Base-by-base conservation (phyloP, 1,139 yeast species). In the Taphrina confusa region DNA sequence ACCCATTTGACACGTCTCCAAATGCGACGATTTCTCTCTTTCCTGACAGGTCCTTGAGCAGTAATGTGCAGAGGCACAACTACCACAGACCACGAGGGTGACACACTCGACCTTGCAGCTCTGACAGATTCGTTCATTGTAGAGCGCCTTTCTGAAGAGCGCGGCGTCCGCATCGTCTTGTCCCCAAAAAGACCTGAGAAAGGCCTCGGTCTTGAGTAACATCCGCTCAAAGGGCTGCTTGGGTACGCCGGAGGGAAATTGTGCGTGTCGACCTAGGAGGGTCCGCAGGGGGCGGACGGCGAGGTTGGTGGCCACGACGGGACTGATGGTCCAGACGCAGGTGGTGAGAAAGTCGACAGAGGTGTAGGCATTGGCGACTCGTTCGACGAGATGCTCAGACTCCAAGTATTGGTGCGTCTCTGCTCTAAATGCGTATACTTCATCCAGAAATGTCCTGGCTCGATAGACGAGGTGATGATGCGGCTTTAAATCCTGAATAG, bases 241-340 rank as follows among this genome's bases (percentile, higher is more conserved):
- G 2, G 58, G 58, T 18, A 44, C n/a, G 12, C 58, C 58, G n/a
- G 45, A 36, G 5, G 58, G 58, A 4, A 42, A 11, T 3, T 14
- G 11, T 1, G 44, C 58, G 9, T 45, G 25, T 14, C 14, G 14
- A 18, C 42, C 52, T 8, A 54, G 30, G 28, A 54, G 50, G n/a
- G 51, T 33, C 5, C 44, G 50, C 3, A 54, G n/a, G 3, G 51
- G 40, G n/a, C 42, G 36, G 33, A 54, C 22, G 47, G 58, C 30
- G 14, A 54, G 51, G 45, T 54, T 54, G 34, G 58, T 54, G 28
- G 58, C 51, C 20, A 54, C 58, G 14, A 54, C 58, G 22, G 58
- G 58, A 25, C 51, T 33, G 4, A 36, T 34, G 6, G 16, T 9
- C 58, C 58, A 54, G 30, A 42, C 39, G 12, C 20, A 42, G 25